Evolutionary conservation across 2,329 filamentous ascomycete genomes (phyloP).

Genomic region (Macrophomina pseudophaseolina): DNA sequence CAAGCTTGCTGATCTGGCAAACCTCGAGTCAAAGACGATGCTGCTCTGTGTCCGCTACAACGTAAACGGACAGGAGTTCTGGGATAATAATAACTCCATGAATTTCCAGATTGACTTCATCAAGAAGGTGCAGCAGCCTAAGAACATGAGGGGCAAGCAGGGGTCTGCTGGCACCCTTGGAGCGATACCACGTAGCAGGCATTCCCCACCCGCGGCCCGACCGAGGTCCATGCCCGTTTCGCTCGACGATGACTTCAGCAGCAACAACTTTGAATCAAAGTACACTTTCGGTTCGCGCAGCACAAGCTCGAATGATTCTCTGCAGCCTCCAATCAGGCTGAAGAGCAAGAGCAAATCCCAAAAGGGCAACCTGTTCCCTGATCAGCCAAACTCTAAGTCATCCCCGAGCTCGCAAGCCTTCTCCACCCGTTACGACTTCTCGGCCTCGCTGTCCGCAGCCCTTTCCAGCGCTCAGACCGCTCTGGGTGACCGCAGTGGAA

Average conservation of each 20-base stretch:
- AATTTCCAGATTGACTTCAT: constrained; percentile 96
- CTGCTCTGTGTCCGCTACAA: constrained; percentile 90
- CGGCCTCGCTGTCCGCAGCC: constrained; percentile 84
- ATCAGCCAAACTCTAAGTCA: constrained; percentile 39
- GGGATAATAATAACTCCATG: constrained; percentile 87
- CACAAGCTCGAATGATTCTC: constrained; percentile 63
- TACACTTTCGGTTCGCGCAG: constrained; percentile 51
- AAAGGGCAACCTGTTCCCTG: constrained; percentile 63
- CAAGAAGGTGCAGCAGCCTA: constrained; percentile 73
- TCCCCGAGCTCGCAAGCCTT: constrained; percentile 71
- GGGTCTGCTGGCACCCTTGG: constrained; percentile 54
- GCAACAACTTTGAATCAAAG: constrained; percentile 55
- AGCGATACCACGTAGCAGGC: constrained; percentile 56
- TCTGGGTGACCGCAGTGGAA: constrained; percentile 61
- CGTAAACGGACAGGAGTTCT: constrained; percentile 83
- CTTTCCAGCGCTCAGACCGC: constrained; percentile 74
- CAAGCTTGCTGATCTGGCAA: constrained; percentile 86
- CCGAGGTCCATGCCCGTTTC: constrained; percentile 57
- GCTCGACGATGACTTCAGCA: constrained; percentile 73
- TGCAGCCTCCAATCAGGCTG: constrained; percentile 66
- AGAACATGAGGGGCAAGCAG: constrained; percentile 47
- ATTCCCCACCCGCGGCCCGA: constrained; percentile 52
- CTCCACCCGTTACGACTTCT: constrained; percentile 93
- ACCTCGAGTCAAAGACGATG: constrained; percentile 90
- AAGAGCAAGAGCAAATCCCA: constrained; percentile 70